Base-by-base conservation (phyloP, 2,329 filamentous ascomycete genomes). In the Aspergillus tamarii region DNA sequence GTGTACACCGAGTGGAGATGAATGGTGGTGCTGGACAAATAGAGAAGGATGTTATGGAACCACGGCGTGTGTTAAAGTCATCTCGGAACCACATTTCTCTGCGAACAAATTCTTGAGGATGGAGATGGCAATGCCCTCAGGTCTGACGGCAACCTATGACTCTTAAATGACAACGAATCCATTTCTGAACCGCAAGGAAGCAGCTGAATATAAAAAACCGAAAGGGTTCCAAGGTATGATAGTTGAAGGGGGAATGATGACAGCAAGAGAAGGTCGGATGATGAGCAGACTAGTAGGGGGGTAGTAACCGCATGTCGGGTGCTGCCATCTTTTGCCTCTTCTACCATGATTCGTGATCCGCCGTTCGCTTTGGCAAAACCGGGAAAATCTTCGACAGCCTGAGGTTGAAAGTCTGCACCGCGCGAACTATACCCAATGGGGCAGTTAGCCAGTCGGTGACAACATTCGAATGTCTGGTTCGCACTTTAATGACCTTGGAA, bases 51-150 rank as follows among this genome's bases (percentile, higher is more conserved):
- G 55, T 48, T 52, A 65, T 60, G 63, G 65, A 65, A 60, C 63
- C 65, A 65, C 56, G 50, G 58, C 6, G 45, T 50, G 28, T 45
- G 59, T 45, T 64, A 36, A 66, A 55, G 55, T 64, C 64, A 65
- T 61, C 53, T 55, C 57, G 39, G 61, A 65, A 61, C 65, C 65
- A 66, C 64, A 64, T 62, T 60, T 57, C 57, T 45, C 39, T 48
- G 45, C 30, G 32, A 46, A 50, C 55, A 57, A 46, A 43, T 43
- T 30, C 41, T 43, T 43, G 39, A 57, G 32, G 34, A 26, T 45
- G 28, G 58, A 60, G 39, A 39, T 41, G 46, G 30, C 45, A 32
- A 28, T 11, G 36, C 30, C 23, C 14, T 32, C 48, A 10, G 34
- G 14, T 10, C 28, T 14, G 54, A 28, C 26, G 48, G 23, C 32